These are phyloP conservation scores for Colletotrichum higginsianum DNA, from an alignment of 2,329 filamentous ascomycete genomes.

Conservation along the genomic window DNA sequence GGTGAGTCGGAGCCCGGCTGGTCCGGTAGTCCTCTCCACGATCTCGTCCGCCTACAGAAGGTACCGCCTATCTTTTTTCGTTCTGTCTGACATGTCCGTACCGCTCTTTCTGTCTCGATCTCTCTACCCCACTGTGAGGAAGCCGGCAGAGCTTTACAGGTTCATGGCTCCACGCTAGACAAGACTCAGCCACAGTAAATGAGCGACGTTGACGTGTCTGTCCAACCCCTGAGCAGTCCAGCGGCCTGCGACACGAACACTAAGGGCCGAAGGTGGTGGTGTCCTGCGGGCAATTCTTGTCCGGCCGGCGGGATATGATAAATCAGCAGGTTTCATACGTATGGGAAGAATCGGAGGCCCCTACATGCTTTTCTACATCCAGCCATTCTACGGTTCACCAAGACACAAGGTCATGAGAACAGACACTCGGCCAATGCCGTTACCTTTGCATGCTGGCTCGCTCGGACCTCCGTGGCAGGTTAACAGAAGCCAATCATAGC, in stretches of 20 bases:
- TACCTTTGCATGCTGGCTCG: constrained; percentile 13
- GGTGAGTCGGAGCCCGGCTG: constrained; percentile 27
- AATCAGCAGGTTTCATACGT: constrained; percentile 27
- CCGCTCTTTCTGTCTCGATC: constrained; percentile 10
- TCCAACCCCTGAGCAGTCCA: constrained; percentile 28
- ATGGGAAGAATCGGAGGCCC: constrained; percentile 3
- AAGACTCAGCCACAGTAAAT: constrained; percentile 36
- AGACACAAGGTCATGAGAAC: neutral
- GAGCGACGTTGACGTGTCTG: constrained; percentile 25
- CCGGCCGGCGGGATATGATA: constrained; percentile 1
- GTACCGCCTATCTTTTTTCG: neutral
- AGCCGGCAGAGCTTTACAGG: constrained; percentile 31
- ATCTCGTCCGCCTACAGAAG: neutral
- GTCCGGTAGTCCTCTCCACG: constrained; percentile 10
- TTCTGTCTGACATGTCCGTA: constrained; percentile 1
- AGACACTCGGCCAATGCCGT: neutral
- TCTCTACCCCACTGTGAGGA: constrained; percentile 24
- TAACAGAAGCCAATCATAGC: neutral
- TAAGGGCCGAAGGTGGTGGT: constrained; percentile 10
- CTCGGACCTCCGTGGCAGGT: constrained; percentile 37
- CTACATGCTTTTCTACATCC: neutral
- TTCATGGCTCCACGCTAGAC: constrained; percentile 26
- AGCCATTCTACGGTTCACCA: neutral
- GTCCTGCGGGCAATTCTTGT: constrained; percentile 21
- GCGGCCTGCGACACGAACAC: constrained; percentile 19